Percentiles rank a stretch among this genome's conserved stretches.
Evolutionary conservation across 2,329 filamentous ascomycete genomes (phyloP).

Genomic region (Microdochium trichocladiopsis): DNA sequence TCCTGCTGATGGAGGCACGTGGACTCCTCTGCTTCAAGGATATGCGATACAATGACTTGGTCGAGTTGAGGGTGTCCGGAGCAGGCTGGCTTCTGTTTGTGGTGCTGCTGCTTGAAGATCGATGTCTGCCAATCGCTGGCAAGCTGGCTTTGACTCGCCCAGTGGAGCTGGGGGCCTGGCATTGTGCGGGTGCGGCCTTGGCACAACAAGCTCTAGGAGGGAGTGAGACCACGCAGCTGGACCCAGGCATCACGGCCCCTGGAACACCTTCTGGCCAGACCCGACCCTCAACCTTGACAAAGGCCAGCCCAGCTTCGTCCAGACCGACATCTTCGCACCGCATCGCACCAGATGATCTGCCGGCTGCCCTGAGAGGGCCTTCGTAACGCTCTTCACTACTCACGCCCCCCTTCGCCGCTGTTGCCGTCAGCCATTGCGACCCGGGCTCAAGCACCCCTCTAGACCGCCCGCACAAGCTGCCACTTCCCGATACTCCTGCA

Average conservation of each 20-base stretch:
- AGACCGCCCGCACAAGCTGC: background rate
- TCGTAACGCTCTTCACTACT: background rate
- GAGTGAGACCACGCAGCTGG: background rate
- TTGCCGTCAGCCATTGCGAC: background rate
- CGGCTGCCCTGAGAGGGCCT: background rate
- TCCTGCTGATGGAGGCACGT: too few species aligned
- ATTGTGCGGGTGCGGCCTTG: background rate
- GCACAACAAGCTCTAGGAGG: background rate
- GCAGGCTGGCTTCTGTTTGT: too few species aligned
- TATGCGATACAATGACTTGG: too few species aligned
- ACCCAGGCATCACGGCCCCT: background rate
- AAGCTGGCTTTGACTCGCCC: background rate
- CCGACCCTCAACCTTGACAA: background rate
- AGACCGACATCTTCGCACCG: background rate
- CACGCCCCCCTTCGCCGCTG: background rate
- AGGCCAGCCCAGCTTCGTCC: background rate
- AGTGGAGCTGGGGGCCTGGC: background rate
- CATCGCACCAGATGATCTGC: background rate
- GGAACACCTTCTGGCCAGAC: background rate
- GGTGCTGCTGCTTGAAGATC: too few species aligned
- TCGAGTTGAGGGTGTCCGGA: too few species aligned
- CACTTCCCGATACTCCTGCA: background rate
- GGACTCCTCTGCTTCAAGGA: too few species aligned
- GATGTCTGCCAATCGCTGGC: background rate
- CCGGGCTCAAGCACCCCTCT: background rate